Base-by-base conservation (phyloP, 2,329 filamentous ascomycete species). In the Alternaria metachromatica region DNA sequence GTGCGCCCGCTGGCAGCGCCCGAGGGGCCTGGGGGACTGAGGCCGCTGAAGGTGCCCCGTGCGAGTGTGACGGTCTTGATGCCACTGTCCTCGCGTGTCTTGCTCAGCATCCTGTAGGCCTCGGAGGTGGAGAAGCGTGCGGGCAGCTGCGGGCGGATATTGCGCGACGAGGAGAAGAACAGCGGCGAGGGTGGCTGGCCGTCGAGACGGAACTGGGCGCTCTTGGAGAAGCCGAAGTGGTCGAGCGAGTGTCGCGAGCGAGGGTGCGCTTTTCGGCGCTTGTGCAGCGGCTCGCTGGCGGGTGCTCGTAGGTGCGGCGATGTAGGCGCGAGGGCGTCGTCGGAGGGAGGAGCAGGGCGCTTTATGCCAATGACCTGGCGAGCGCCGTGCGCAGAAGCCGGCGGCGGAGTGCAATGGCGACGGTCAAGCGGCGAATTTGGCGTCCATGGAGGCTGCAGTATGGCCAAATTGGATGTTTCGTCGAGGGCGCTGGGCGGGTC, bases 51-150 rank as follows among this genome's bases (percentile, higher is more conserved):
- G 4, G 80, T 83, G 20, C 84, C 84, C 20, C 84, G 79, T 12
- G 84, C 82, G 50, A 86, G 76, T 30, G 81, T 85, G 44, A 86
- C 84, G 4, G 84, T 86, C 77, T 84, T 86, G 73, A 86, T 81
- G 68, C 80, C 80, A 59, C 72, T 78, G 45, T 86, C 84, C 63
- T 86, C 84, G n/a, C 71, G 81, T n/a, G 83, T 80, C 68, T 84
- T 85, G 72, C 81, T 84, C 65, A 86, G 80, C 80, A 84, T 90
- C 69, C 77, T 28, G 87, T 85, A 65, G 87, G 80, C 85, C 81
- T 81, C 86, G 78, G 79, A 85, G 78, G 80, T 87, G 78, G 74
- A 88, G 86, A 83, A 90, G 82, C 85, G 87, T 26, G 79, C 72
- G 11, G 84, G 84, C 46, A 87, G 79, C 33, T 74, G 73, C 10